Evolutionary conservation across 257 asterid species (phyloP).

Genomic region (Lycium ferocissimum): DNA sequence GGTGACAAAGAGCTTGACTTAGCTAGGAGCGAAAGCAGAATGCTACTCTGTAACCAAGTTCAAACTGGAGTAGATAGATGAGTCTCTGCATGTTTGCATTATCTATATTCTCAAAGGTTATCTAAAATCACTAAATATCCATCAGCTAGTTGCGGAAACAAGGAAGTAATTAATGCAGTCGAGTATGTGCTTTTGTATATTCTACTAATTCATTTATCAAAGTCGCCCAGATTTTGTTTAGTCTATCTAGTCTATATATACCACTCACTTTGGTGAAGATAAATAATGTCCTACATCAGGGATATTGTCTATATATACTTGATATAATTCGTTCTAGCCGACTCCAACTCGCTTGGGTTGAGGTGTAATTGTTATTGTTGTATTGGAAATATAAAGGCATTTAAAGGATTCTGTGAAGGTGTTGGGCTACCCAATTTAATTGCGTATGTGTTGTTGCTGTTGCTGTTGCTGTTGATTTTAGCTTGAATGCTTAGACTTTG

Average conservation of each 20-base stretch:
- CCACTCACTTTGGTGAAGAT: not conserved
- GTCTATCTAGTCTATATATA: not conserved
- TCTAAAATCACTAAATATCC: not conserved
- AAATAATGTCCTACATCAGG: not conserved
- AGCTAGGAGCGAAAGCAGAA: slow-evolving; percentile 5
- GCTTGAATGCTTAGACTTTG: not conserved
- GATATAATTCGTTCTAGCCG: slow-evolving; percentile 6
- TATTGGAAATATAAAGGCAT: slow-evolving; percentile 1
- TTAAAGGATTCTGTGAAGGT: not conserved
- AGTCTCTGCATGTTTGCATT: not conserved
- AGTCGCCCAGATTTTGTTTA: not conserved
- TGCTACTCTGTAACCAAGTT: not conserved
- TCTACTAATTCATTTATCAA: not conserved
- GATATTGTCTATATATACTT: not conserved
- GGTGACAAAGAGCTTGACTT: not conserved
- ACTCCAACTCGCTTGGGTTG: not conserved
- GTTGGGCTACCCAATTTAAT: not conserved
- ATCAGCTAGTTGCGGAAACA: not conserved
- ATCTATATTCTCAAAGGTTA: not conserved
- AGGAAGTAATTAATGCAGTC: not conserved
- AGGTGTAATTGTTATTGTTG: not conserved
- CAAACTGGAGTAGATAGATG: not conserved
- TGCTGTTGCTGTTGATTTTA: not conserved
- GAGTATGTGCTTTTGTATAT: not conserved
- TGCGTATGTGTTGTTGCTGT: not conserved